A percentile compares a stretch with the other conserved stretches of the same genome.
Conservation (phyloP, 2,329 filamentous ascomycete species). For the Penicillium crustosum region DNA sequence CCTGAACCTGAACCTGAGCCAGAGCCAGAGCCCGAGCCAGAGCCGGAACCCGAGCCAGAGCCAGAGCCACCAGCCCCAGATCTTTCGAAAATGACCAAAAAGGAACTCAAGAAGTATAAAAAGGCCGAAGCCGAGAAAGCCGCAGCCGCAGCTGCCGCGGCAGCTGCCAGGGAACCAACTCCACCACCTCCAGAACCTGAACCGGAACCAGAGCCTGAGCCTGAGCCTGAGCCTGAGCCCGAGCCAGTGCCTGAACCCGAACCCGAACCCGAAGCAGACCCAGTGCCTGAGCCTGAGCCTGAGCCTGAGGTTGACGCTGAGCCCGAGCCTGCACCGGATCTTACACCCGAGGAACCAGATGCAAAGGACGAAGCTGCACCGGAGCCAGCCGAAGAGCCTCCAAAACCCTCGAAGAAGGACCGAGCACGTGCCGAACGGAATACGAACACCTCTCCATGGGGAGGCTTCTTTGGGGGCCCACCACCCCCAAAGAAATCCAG, state of each 20-base stretch:
- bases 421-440: constrained; percentile 74
- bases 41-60: constrained; percentile 23
- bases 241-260: constrained; percentile 18
- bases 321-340: constrained; percentile 11
- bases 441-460: constrained; percentile 67
- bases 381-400: constrained; percentile 52
- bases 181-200: constrained; percentile 39
- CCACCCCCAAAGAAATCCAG: constrained; percentile 48
- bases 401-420: constrained; percentile 67
- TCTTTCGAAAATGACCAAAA: constrained; percentile 27
- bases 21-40: constrained; percentile 20
- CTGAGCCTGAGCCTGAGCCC: constrained; percentile 21
- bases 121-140: constrained; percentile 29
- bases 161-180: constrained; percentile 20
- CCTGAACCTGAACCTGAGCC: constrained; percentile 36
- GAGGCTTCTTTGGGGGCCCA: constrained; percentile 71
- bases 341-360: too few species aligned
- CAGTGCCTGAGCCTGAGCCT: constrained; percentile 27
- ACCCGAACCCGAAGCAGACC: constrained; percentile 39
- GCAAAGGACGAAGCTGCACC: constrained; percentile 22
- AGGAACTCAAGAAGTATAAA: constrained; percentile 32
- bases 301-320: too few species aligned
- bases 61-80: constrained; percentile 24
- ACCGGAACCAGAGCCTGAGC: constrained; percentile 26
- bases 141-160: constrained; percentile 26